A percentile compares a stretch with the other conserved stretches of the same genome.
Evolutionary conservation across 371 early-diverging fungal species (phyloP).

Genomic region (Mortierella sp.): DNA sequence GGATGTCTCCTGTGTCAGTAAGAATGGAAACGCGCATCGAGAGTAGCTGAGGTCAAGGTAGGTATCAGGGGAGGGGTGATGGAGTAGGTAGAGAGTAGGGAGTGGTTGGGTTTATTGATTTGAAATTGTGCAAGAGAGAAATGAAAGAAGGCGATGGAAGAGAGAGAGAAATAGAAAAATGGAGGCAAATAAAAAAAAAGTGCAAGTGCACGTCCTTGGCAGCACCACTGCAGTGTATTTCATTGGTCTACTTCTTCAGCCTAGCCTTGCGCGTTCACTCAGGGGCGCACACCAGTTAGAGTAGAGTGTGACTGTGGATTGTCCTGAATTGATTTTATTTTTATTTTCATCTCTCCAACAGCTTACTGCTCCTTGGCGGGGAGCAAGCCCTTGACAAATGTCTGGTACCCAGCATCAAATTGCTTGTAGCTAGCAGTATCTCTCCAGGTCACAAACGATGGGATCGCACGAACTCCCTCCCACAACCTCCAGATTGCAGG

Average conservation of each 20-base stretch:
- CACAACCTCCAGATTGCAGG: constrained; percentile 12
- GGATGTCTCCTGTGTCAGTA: constrained; percentile 72
- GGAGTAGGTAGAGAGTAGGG: constrained; percentile 7
- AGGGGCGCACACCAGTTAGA: no score
- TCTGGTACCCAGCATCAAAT: constrained; percentile 13
- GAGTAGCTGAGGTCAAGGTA: background rate
- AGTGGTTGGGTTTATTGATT: background rate
- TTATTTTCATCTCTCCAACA: no score
- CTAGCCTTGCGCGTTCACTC: background rate
- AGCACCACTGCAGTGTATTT: no score
- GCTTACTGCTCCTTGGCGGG: background rate
- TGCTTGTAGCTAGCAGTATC: constrained; percentile 1
- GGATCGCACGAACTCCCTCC: constrained; percentile 2
- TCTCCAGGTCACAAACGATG: constrained; percentile 12
- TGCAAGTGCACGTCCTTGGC: no score
- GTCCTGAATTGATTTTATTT: no score
- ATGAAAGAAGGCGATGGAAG: constrained; percentile 7
- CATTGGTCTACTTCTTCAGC: no score
- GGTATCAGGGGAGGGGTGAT: background rate
- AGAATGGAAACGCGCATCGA: constrained; percentile 74
- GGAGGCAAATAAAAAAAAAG: no score
- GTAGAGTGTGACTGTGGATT: no score
- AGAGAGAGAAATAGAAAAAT: background rate
- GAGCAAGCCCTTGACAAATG: constrained; percentile 6
- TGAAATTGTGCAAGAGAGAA: no score